A percentile compares a stretch with the other conserved stretches of the same genome.
phyloP scores from a whole-genome alignment of 2,329 filamentous ascomycete species.

The Pseudocercospora fijiensis region DNA sequence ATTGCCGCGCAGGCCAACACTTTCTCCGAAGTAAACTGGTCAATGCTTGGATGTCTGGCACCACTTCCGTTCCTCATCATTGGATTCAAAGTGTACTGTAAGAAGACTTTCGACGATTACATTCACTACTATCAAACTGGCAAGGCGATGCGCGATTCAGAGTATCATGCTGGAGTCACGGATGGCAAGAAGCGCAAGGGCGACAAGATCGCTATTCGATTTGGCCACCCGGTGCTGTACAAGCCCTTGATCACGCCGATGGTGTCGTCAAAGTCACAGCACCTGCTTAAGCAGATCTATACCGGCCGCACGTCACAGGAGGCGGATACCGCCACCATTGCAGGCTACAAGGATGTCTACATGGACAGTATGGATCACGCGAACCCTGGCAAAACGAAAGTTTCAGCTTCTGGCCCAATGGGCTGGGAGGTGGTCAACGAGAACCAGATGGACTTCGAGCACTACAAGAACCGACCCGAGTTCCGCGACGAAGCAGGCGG shows the following conservation, averaged over 20 bases:
- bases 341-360: constrained; percentile 80
- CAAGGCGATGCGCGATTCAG: constrained; percentile 50
- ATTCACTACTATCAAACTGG: constrained; percentile 77
- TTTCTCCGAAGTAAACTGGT: constrained; percentile 43
- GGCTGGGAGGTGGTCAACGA: constrained; percentile 86
- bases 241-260: constrained; percentile 88
- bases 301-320: constrained; percentile 68
- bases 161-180: constrained; percentile 30
- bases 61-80: constrained; percentile 78
- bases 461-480: constrained; percentile 85
- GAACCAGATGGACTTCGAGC: constrained; percentile 80
- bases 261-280: constrained; percentile 88
- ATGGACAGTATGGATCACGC: constrained; percentile 72
- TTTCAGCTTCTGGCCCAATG: constrained; percentile 34
- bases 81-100: constrained; percentile 84
- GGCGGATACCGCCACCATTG: constrained; percentile 59
- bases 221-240: constrained; percentile 89
- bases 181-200: constrained; percentile 49
- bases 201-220: constrained; percentile 72
- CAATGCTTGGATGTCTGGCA: constrained; percentile 63
- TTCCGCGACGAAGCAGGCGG: constrained; percentile 87
- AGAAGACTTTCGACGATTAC: constrained; percentile 70
- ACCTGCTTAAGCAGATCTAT: constrained; percentile 82
- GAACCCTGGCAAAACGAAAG: constrained; percentile 58
- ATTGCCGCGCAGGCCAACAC: constrained; percentile 55